phyloP scores from a whole-genome alignment of 352 stramenopile genomes.

The Globisporangium acanthophoron region DNA sequence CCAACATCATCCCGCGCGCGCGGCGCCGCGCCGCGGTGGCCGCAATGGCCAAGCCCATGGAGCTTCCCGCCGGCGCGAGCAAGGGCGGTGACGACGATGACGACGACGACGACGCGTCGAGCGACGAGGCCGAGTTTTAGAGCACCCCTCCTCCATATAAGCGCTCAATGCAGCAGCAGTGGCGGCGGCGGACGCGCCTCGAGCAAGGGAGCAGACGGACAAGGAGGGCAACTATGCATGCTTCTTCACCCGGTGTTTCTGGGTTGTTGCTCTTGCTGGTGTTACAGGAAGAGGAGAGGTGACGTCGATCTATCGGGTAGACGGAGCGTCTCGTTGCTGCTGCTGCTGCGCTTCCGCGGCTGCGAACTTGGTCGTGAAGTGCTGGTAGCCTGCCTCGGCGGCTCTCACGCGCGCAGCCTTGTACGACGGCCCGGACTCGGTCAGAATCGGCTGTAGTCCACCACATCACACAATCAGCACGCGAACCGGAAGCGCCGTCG shows the following conservation, averaged over 20 bases:
- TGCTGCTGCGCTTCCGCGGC: background rate
- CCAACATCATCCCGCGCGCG: constrained; percentile 82
- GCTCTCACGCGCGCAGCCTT: constrained; percentile 51
- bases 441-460: constrained; percentile 29
- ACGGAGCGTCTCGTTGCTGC: background rate
- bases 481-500: background rate
- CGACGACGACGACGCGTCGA: constrained; percentile 73
- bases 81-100: constrained; percentile 12
- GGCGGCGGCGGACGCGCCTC: background rate
- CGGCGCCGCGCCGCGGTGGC: constrained; percentile 65
- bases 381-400: constrained; percentile 42
- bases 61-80: constrained; percentile 33
- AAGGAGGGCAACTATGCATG: too few species aligned
- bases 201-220: too few species aligned
- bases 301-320: background rate
- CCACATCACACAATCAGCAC: too few species aligned
- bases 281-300: background rate
- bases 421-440: constrained; percentile 44
- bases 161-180: background rate
- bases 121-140: constrained; percentile 85
- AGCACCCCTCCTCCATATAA: background rate
- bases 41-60: constrained; percentile 57
- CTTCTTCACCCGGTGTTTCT: too few species aligned
- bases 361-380: constrained; percentile 31
- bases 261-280: too few species aligned